These are phyloP conservation scores for Helianthus annuus DNA, from an alignment of 129 eudicot genomes.

Conservation along the genomic window DNA sequence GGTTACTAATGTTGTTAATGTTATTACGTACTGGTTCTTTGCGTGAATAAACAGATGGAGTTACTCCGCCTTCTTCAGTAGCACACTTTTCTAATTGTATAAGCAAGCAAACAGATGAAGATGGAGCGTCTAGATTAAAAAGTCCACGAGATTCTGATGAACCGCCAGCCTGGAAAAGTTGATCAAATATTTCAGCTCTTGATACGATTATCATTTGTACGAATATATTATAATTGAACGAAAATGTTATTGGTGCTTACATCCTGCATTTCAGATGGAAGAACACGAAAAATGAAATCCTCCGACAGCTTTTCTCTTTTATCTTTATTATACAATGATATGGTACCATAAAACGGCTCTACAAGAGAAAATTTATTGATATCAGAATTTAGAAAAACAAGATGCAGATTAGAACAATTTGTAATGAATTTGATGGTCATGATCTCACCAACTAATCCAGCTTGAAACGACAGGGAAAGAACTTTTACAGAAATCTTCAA, in stretches of 20 bases:
- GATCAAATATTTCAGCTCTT: slow-evolving; percentile 21
- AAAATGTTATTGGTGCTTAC: slow-evolving; percentile 43
- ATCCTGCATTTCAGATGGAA: slow-evolving; percentile 81
- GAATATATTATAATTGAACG: neutral
- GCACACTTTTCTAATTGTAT: slow-evolving; percentile 98
- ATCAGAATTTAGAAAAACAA: slow-evolving; percentile 24
- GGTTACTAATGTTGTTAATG: neutral
- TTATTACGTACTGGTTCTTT: slow-evolving; percentile 77
- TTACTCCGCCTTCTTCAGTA: slow-evolving; percentile 97
- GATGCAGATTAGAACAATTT: slow-evolving; percentile 8
- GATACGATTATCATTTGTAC: neutral
- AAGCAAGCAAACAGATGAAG: slow-evolving; percentile 90
- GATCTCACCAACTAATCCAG: slow-evolving; percentile 93
- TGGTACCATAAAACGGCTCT: slow-evolving; percentile 98
- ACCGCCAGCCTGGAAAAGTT: slow-evolving; percentile 60
- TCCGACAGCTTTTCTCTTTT: slow-evolving; percentile 97
- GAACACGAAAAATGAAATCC: slow-evolving; percentile 74
- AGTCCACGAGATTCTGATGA: slow-evolving; percentile 82
- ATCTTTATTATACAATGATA: slow-evolving; percentile 93
- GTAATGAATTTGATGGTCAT: slow-evolving; percentile 17
- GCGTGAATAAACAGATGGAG: slow-evolving; percentile 94
- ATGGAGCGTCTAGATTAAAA: slow-evolving; percentile 85
- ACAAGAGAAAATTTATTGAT: slow-evolving; percentile 29
- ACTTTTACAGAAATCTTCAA: slow-evolving; percentile 96
- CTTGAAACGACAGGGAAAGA: slow-evolving; percentile 86